A percentile compares a stretch with the other conserved stretches of the same genome.
These are phyloP conservation scores for Spathaspora girioi DNA, from an alignment of 805 yeast genomes.

Conservation along the genomic window DNA sequence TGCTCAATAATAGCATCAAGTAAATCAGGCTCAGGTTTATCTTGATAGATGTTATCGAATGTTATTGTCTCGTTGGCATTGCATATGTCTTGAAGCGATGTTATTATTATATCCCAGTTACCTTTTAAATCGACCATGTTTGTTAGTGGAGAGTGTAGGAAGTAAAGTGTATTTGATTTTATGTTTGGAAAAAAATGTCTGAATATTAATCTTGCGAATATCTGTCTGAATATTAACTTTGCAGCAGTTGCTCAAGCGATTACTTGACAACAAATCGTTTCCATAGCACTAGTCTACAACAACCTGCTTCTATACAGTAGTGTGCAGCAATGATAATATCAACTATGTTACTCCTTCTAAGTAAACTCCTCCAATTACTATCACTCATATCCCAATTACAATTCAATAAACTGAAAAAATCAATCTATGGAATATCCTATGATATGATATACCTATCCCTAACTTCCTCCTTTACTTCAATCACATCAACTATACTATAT, in stretches of 20 bases:
- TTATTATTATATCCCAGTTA: slow-evolving; percentile 64
- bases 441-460: slow-evolving; percentile 11
- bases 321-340: not conserved
- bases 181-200: not conserved
- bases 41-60: slow-evolving; percentile 40
- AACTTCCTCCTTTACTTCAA: slow-evolving; percentile 5
- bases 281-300: too few relatives aligned
- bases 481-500: slow-evolving; percentile 9
- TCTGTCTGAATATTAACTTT: too few relatives aligned
- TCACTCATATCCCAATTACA: slow-evolving; percentile 6
- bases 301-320: too few relatives aligned
- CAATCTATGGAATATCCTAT: slow-evolving; percentile 17
- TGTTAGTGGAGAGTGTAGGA: not conserved
- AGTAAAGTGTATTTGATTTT: not conserved
- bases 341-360: not conserved
- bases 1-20: slow-evolving; percentile 47
- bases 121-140: slow-evolving; percentile 42
- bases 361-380: not conserved
- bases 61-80: slow-evolving; percentile 54
- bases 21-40: slow-evolving; percentile 20
- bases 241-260: too few relatives aligned
- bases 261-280: not conserved
- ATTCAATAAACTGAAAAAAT: slow-evolving; percentile 12
- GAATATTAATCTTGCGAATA: too few relatives aligned
- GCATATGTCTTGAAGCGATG: slow-evolving; percentile 66